phyloP scores from a whole-genome alignment of 2,329 filamentous ascomycete genomes.

The Annulohypoxylon truncatum region DNA sequence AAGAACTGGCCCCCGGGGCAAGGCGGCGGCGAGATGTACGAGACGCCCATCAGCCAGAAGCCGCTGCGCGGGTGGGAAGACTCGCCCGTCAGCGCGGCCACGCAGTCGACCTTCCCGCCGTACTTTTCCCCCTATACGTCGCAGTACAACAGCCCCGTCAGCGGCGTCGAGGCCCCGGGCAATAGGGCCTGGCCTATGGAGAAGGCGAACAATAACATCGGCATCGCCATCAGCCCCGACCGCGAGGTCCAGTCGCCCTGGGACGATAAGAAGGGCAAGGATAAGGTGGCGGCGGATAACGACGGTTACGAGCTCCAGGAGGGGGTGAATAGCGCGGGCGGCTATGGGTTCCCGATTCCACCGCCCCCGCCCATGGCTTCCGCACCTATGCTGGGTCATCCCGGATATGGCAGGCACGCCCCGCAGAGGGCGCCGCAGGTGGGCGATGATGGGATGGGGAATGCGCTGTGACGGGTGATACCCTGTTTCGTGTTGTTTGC shows the following conservation, averaged over 20 bases:
- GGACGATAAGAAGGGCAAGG: slow-evolving; percentile 59
- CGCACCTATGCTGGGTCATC: slow-evolving; percentile 59
- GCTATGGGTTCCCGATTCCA: slow-evolving; percentile 38
- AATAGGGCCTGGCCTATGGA: slow-evolving; percentile 54
- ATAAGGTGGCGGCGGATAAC: slow-evolving; percentile 19
- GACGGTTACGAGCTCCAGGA: slow-evolving; percentile 64
- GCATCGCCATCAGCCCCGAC: slow-evolving; percentile 58
- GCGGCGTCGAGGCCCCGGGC: slow-evolving; percentile 52
- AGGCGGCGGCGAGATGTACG: slow-evolving; percentile 56
- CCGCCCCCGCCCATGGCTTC: slow-evolving; percentile 35
- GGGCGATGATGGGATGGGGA: slow-evolving; percentile 1
- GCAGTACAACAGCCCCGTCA: slow-evolving; percentile 69
- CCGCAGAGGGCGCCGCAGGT: not conserved
- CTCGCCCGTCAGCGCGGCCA: slow-evolving; percentile 60
- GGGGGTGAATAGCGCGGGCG: slow-evolving; percentile 54
- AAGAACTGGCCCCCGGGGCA: slow-evolving; percentile 58
- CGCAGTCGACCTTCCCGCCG: slow-evolving; percentile 55
- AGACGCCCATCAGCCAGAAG: slow-evolving; percentile 66
- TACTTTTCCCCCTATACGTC: slow-evolving; percentile 71
- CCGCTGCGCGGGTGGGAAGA: slow-evolving; percentile 66
- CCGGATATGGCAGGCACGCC: slow-evolving; percentile 58
- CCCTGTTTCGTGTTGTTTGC: not conserved
- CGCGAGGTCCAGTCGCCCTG: slow-evolving; percentile 46
- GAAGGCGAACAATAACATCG: slow-evolving; percentile 54
- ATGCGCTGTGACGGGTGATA: slow-evolving; percentile 1